Percentiles rank a stretch among this genome's conserved stretches.
Conservation (phyloP, 164 flowering plant species). For the Chloranthus sessilifolius region DNA sequence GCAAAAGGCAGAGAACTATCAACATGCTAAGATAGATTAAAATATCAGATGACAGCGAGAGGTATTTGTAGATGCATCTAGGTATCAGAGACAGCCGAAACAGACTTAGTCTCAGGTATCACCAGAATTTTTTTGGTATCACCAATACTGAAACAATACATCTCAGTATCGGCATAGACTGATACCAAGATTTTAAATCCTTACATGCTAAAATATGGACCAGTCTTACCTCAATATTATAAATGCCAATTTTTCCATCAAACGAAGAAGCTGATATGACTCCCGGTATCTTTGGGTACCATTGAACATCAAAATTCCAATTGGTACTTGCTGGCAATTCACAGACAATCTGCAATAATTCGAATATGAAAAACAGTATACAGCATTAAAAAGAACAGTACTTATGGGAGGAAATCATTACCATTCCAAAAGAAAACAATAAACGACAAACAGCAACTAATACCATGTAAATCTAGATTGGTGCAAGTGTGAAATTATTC, state of each 20-base stretch:
- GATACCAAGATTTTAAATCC: no score
- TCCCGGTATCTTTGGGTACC: conserved; percentile 97
- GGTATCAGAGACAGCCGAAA: no score
- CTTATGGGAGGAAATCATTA: not conserved
- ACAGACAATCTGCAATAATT: conserved; percentile 58
- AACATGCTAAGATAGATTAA: no score
- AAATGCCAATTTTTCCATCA: conserved; percentile 95
- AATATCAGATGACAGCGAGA: no score
- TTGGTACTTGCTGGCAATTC: conserved; percentile 85
- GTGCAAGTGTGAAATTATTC: no score
- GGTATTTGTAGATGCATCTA: no score
- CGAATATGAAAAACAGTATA: conserved; percentile 4
- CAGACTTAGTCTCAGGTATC: no score
- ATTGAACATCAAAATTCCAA: conserved; percentile 96
- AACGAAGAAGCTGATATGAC: conserved; percentile 93
- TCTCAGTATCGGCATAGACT: no score
- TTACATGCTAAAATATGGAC: no score
- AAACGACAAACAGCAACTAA: not conserved
- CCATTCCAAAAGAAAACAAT: not conserved
- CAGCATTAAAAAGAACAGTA: conserved; percentile 2
- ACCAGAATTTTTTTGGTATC: no score
- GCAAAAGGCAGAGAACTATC: no score
- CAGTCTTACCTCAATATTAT: conserved; percentile 85
- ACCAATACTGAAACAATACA: no score
- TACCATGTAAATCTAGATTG: not conserved